Base-by-base conservation (phyloP, 1,139 yeast genomes). In the Ogataea hybrid region DNA sequence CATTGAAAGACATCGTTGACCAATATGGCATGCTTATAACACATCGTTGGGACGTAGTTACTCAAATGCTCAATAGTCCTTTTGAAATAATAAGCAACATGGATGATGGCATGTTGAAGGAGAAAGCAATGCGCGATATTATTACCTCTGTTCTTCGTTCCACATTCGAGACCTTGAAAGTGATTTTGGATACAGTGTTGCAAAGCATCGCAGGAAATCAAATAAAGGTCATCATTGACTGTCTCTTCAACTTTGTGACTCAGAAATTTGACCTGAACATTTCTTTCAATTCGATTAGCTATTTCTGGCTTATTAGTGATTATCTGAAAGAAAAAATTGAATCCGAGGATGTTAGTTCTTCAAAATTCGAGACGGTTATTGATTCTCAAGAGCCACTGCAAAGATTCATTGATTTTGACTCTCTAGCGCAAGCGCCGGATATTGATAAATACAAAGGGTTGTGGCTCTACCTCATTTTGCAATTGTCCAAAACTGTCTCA, bases 261-360 rank as follows among this genome's bases (percentile, higher is more conserved):
- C 97, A 92, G 56, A 64, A 63, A 2, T 71, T 68, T 48, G 96
- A 89, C 52, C 64, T 90, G 52, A 92, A 92, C 58, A 85, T 88
- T 27, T 86, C 96, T 0, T 89, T 90, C 59, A 86, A 95, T 41
- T 81, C 96, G 0, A 85, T 89, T 7, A 86, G 96, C 54, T 86
- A 88, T 54, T 90, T 88, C 57, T 92, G 97, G 97, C 63, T 84
- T 25, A 77, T 90, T 7, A 84, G 96, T 52, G 97, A 90, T 58
- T 79, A 83, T 43, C 66, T 86, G 36, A 78, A 52, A 35, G 63
- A 57, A 12, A 55, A 49, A 27, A 40, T 50, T 8, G 60, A 53
- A 11, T 16, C 39, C 1, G 3, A 22, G 2, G 34, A 32, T 37
- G 29, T 34, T 32, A 35, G 49, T 3, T 37, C 35, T 9, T 32